phyloP scores from a whole-genome alignment of 306 rosid genomes.

The Ceratonia siliqua region DNA sequence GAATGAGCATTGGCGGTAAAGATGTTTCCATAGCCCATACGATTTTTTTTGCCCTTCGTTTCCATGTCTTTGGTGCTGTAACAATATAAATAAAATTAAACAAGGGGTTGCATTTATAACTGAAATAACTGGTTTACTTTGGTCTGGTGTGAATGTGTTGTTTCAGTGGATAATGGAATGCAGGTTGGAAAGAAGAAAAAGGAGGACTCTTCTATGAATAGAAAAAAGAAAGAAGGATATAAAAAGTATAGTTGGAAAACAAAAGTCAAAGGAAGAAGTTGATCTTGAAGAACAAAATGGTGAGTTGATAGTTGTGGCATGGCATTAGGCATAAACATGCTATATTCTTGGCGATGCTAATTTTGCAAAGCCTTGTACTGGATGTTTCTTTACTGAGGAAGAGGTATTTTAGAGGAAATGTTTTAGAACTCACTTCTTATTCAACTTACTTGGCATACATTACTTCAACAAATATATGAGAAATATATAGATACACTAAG shows the following conservation, averaged over 20 bases:
- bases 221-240: constrained; percentile 21
- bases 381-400: not conserved
- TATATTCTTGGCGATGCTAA: not conserved
- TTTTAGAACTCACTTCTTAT: no score
- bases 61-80: not conserved
- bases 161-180: constrained; percentile 18
- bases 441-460: no score
- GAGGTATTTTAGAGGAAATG: no score
- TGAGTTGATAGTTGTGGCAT: not conserved
- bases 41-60: not conserved
- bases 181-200: constrained; percentile 15
- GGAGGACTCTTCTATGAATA: not conserved
- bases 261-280: constrained; percentile 9
- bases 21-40: not conserved
- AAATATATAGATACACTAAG: no score
- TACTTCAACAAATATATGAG: no score
- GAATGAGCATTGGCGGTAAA: constrained; percentile 31
- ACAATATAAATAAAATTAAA: not conserved
- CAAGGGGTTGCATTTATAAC: not conserved
- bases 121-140: not conserved
- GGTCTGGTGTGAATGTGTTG: not conserved
- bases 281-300: constrained; percentile 21
- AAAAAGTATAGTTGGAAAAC: not conserved
- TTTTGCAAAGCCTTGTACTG: not conserved
- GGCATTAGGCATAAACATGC: not conserved